Base-by-base conservation (phyloP, 805 yeast species). In the Suhomyces xylopsoci region DNA sequence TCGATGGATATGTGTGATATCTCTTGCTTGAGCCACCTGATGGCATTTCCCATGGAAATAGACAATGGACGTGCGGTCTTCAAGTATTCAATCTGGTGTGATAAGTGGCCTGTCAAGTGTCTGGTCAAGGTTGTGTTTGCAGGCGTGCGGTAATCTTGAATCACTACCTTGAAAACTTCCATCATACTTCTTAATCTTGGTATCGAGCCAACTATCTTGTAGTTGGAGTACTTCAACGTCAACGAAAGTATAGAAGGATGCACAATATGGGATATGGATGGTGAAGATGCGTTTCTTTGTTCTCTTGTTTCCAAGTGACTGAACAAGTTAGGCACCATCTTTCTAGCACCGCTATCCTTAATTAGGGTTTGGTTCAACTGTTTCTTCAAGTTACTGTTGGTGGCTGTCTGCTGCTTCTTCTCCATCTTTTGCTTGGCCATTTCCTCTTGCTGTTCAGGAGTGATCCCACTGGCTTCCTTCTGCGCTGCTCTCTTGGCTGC, bases 31-130 rank as follows among this genome's bases (percentile, higher is more conserved):
- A 94, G 79, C 97, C 97, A 92, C 62, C 99, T 83, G 59, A 94
- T 94, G 2, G 97, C 93, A 73, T 92, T 94, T 51, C 99, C 99
- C 99, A 94, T 94, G 0, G 97, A 82, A 2, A 92, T 88, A 51
- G 94, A 84, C 47, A 94, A 77, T 0, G 98, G 97, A 57, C 99
- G 82, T 3, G 97, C 92, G 8, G 90, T 83, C 62, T 90, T 93
- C 60, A 94, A 76, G 60, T 88, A 90, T 66, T 93, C 99, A 58
- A 94, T 94, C 71, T 94, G 99, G 64, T 88, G 90, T 9, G 96
- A 85, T 53, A 94, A 77, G 67, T 91, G 93, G 30, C 87, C 84
- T 0, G 97, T 90, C 62, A 94, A 79, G 69, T 92, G 89, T 74
- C 99, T 84, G 34, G 92, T 84, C 61, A 94, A 77, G 0, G 96